phyloP scores from a whole-genome alignment of 1,284 basidiomycete genomes.

The Apiotrichum veenhuisii region DNA sequence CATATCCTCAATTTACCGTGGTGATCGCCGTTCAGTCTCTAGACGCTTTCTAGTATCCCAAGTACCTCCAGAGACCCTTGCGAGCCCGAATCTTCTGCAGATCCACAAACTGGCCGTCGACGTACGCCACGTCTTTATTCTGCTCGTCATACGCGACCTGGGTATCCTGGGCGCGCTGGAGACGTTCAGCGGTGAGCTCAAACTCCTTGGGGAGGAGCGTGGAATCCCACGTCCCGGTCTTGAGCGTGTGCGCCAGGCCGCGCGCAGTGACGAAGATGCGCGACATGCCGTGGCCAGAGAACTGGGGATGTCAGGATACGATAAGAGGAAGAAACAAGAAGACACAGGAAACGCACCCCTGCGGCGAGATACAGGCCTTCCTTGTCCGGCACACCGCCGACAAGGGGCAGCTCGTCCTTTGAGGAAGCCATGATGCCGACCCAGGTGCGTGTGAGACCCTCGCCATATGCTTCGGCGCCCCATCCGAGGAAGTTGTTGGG shows the following conservation, averaged over 20 bases:
- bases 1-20: too few relatives aligned
- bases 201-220: constrained; percentile 21
- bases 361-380: constrained; percentile 23
- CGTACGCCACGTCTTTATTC: not conserved
- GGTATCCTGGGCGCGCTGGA: constrained; percentile 9
- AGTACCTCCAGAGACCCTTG: not conserved
- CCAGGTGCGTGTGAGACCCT: constrained; percentile 28
- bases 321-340: not conserved
- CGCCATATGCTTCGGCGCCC: constrained; percentile 24
- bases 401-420: constrained; percentile 28
- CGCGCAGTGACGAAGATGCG: constrained; percentile 25
- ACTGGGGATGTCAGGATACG: constrained; percentile 1
- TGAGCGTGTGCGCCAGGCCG: constrained; percentile 19
- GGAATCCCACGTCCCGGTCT: constrained; percentile 21
- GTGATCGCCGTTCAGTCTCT: too few relatives aligned
- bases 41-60: not conserved
- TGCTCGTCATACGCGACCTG: not conserved
- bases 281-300: constrained; percentile 25
- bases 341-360: constrained; percentile 13
- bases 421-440: constrained; percentile 24
- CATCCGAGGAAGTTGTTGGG: constrained; percentile 21
- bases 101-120: constrained; percentile 4
- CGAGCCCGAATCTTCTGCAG: not conserved
- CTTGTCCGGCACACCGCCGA: constrained; percentile 27
- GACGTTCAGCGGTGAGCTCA: constrained; percentile 21